Evolutionary conservation across 345 rosid species (phyloP).

Genomic region (Arabidopsis arenosa): DNA sequence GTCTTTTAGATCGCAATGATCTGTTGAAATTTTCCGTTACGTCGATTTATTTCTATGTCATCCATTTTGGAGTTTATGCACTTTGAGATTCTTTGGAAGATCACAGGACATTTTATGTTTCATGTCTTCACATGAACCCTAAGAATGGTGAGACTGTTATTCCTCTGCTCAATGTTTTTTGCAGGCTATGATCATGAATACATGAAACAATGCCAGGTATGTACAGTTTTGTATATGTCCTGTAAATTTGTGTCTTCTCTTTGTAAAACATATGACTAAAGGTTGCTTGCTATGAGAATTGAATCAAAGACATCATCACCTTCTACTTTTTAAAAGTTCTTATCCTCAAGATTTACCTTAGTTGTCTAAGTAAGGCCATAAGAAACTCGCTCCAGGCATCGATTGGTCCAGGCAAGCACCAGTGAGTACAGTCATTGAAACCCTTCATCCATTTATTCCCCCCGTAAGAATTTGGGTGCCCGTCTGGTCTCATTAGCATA

Average conservation of each 20-base stretch:
- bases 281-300: not conserved
- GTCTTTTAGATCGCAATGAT: not conserved
- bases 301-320: not conserved
- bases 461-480: constrained; percentile 69
- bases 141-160: constrained; percentile 2
- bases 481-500: constrained; percentile 75
- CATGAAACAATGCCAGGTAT: constrained; percentile 1
- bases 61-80: constrained; percentile 12
- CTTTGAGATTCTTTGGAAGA: constrained; percentile 1
- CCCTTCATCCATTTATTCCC: constrained; percentile 77
- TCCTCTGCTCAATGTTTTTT: constrained; percentile 9
- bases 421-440: constrained; percentile 71
- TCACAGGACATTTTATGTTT: not conserved
- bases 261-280: constrained; percentile 1
- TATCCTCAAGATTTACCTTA: constrained; percentile 11
- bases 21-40: not conserved
- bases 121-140: constrained; percentile 11
- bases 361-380: constrained; percentile 48
- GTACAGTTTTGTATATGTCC: not conserved
- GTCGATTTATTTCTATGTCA: not conserved
- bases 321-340: not conserved
- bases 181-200: constrained; percentile 1
- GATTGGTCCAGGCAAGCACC: constrained; percentile 82
- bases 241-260: constrained; percentile 18
- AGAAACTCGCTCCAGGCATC: constrained; percentile 73